Conservation (phyloP, 208 protist species). For the Wallacemonas sp. region DNA sequence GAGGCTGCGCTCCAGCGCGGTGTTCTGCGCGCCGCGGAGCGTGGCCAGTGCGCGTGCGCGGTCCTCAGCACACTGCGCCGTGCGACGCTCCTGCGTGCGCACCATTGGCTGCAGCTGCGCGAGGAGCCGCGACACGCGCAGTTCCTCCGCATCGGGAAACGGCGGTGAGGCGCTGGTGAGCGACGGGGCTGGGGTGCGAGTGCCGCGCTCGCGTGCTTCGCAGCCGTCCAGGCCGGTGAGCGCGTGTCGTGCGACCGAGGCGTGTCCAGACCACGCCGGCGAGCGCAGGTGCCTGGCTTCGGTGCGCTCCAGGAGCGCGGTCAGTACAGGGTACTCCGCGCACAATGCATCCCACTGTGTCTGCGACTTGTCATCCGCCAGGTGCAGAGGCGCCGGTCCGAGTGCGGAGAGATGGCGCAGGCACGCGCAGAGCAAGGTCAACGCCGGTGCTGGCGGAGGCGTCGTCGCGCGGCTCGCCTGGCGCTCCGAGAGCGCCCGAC, state of each 20-base stretch:
- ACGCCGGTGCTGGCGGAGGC: not conserved
- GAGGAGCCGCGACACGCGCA: not conserved
- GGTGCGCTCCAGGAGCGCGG: slow-evolving; percentile 1
- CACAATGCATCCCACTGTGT: slow-evolving; percentile 21
- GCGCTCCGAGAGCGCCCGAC: too few relatives aligned
- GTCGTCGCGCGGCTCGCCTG: too few relatives aligned
- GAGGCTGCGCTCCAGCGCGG: not conserved
- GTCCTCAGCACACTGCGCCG: not conserved
- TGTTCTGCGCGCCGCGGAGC: not conserved
- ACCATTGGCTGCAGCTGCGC: slow-evolving; percentile 20
- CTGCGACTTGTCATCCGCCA: not conserved
- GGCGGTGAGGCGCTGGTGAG: too few relatives aligned
- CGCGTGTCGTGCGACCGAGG: too few relatives aligned
- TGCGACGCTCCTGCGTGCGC: not conserved
- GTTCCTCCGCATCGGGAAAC: not conserved
- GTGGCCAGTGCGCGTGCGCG: not conserved
- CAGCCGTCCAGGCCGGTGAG: too few relatives aligned
- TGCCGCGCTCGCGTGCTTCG: too few relatives aligned
- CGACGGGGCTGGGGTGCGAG: too few relatives aligned
- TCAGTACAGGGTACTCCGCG: slow-evolving; percentile 25
- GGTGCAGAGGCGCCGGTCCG: not conserved
- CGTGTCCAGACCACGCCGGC: too few relatives aligned
- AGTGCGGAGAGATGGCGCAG: not conserved
- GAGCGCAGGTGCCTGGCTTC: too few relatives aligned
- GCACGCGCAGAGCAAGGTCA: not conserved